Evolutionary conservation across 106 monocot genomes (phyloP), one percentile per base, ranked within the genome.

Genomic region (Dioscorea zingiberensis): DNA sequence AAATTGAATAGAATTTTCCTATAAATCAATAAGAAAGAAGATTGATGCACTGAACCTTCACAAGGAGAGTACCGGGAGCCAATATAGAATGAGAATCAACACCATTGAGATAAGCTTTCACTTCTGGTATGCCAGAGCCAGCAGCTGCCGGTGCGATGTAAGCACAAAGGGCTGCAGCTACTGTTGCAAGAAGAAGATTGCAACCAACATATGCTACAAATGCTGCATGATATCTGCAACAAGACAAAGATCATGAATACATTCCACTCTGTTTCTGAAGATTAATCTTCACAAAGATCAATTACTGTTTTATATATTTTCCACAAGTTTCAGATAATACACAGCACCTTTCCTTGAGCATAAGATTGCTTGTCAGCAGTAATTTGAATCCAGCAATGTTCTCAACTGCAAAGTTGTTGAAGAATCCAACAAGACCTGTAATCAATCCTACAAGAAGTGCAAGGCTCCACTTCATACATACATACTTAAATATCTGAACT

Each of bases 111-210:
- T 92, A 92, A 27, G 87, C 92, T 77, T 92, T 92, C 4, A 92
- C 92, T 80, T 92, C 92, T 63, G 91, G 86, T 59, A 91, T 91
- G 13, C 91, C 87, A 62, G 91, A 91, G 6, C 91, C 91, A 54
- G 91, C 87, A 7, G 87, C 92, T 25, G 87, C 92, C 25, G 92
- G 92, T 25, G 87, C 84, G 68, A 87, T n/a, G 30, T 84, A 92
- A 67, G 87, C 87, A 72, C 92, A 92, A 13, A 92, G 65, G 13
- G 81, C 79, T 30, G 87, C 84, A 21, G 87, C 82, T 27, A 74
- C 70, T 18, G 81, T 67, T 6, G 84, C 84, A 29, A 92, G 72
- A 55, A 84, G 21, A 28, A 82, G 26, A 69, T 92, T 92, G 61
- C 82, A 87, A 63, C 81, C 77, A 63, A 79, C 79, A 80, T 69